phyloP scores from a whole-genome alignment of 2,329 filamentous ascomycete genomes.

The Fusarium piperis region DNA sequence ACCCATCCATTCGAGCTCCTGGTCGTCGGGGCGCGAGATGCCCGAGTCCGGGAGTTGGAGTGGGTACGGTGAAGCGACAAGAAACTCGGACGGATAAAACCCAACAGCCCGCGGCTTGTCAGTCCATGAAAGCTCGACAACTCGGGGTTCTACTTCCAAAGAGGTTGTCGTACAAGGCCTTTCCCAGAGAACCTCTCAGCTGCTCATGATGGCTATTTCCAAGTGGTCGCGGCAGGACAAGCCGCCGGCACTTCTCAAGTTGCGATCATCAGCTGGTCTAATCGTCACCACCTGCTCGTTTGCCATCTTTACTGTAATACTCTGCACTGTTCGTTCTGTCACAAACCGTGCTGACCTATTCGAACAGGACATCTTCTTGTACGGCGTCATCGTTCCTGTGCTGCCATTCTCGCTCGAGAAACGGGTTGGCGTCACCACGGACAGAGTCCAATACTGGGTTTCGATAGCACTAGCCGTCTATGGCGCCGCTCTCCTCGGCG shows the following conservation, averaged over 20 bases:
- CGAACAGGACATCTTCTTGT: conserved; percentile 48
- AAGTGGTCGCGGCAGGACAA: conserved; percentile 29
- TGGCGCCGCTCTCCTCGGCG: conserved; percentile 44
- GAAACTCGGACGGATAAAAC: conserved; percentile 4
- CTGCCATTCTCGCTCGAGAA: conserved; percentile 45
- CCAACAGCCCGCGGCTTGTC: not conserved
- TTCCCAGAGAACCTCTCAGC: not conserved
- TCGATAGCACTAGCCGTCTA: conserved; percentile 49
- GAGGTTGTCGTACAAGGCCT: not conserved
- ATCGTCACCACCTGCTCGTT: conserved; percentile 47
- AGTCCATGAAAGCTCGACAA: not conserved
- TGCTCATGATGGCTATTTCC: conserved; percentile 27
- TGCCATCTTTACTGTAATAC: conserved; percentile 48
- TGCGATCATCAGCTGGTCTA: conserved; percentile 46
- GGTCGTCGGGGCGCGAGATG: conserved; percentile 19
- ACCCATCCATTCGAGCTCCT: not conserved
- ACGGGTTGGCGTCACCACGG: conserved; percentile 38
- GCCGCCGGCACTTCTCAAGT: conserved; percentile 42
- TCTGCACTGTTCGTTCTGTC: not conserved
- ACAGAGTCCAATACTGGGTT: conserved; percentile 49
- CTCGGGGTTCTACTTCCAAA: not conserved
- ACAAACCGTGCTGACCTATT: not conserved
- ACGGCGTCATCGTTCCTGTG: conserved; percentile 48
- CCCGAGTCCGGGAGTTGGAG: conserved; percentile 13
- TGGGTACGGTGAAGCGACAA: conserved; percentile 23